Evolutionary conservation across 306 rosid species (phyloP), one percentile per base, ranked within the genome.

Genomic region (Begonia masoniana): DNA sequence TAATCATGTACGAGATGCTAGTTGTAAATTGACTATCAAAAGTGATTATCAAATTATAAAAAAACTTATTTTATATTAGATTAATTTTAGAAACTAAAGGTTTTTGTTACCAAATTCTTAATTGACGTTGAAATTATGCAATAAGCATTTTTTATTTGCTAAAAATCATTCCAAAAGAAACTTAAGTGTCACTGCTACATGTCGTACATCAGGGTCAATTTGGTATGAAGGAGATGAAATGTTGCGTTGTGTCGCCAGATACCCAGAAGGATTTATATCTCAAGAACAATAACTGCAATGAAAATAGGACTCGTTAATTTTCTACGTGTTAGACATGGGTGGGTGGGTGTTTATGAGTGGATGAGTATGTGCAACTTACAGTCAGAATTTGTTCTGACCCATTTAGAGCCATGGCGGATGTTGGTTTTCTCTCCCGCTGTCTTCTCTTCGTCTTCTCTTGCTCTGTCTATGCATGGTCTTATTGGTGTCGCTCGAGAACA

Each of bases 371-470:
- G 39, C 43, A 60, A 74, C 86, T 81, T 72, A 92, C 99, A 92
- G 72, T 92, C 99, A 50, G 99, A 86, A 77, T 92, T 96, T 51
- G 99, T 92, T 74, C 81, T 86, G 71, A 79, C 96, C 99, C 99
- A 92, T 83, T 83, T 92, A 60, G 75, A 66, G 16, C 87, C 92
- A 59, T 68, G 39, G 8, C 9, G 39, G 39, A 4, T 81, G 64
- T 71, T 74, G 10, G 36, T 50, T 62, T 70, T 83, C 68, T 66
- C 69, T 10, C 45, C 71, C 41, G 60, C 12, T 62, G 62, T 56
- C 15, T 56, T 68, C 61, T 76, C 78, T 0, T 68, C 63, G 26
- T 60, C 39, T 58, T 65, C 55, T 75, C 60, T 58, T 69, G 47
- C 66, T 75, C 49, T 78, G 68, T 73, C 84, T 5, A 92, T 14